These are phyloP conservation scores for Echeveria elegans DNA, from an alignment of 164 flowering plant species.

Conservation along the genomic window DNA sequence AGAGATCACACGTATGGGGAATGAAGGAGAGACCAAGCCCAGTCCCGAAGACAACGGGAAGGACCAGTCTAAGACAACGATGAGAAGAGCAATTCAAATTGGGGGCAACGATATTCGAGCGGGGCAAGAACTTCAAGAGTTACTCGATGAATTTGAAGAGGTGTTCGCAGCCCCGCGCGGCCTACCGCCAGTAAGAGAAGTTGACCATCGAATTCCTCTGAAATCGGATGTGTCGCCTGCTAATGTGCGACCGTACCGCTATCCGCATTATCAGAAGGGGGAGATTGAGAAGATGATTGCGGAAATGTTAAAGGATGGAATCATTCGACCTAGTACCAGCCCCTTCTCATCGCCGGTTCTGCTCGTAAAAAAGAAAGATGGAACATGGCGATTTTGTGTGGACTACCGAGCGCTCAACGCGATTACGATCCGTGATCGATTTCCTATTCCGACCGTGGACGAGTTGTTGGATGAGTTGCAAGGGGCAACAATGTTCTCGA, in stretches of 20 bases:
- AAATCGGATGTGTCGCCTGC: not conserved
- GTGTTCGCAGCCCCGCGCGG: not conserved
- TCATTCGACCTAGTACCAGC: not conserved
- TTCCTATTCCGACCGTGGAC: not conserved
- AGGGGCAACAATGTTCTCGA: constrained; percentile 1
- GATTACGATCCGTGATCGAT: not conserved
- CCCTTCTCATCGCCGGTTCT: not conserved
- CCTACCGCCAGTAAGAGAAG: not conserved
- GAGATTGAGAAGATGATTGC: not conserved
- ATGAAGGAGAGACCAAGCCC: too few relatives aligned
- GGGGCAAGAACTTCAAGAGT: too few relatives aligned
- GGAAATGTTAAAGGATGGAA: not conserved
- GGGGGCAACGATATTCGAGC: too few relatives aligned
- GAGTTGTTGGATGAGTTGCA: not conserved
- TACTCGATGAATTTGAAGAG: not conserved
- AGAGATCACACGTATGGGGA: too few relatives aligned
- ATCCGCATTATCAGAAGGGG: not conserved
- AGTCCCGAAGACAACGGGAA: too few relatives aligned
- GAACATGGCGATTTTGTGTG: not conserved
- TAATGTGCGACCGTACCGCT: not conserved
- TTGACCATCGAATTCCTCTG: not conserved
- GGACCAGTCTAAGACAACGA: too few relatives aligned
- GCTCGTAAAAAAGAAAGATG: not conserved
- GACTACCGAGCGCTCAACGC: not conserved
- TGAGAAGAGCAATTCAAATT: too few relatives aligned